Evolutionary conservation across 2,329 filamentous ascomycete genomes (phyloP).

Genomic region (Exophiala mesophila): DNA sequence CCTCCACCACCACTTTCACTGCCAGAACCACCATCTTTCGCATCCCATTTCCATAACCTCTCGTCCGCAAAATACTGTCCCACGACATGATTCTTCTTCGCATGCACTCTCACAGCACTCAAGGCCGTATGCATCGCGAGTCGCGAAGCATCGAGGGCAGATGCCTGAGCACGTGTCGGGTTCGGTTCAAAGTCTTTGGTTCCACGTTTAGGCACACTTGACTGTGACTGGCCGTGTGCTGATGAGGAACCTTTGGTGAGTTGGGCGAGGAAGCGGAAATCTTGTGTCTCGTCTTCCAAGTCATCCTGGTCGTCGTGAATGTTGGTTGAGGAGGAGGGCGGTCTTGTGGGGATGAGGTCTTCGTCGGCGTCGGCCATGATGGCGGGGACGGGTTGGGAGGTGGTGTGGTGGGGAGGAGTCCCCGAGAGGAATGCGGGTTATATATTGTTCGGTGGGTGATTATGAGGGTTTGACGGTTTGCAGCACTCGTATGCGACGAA

Average conservation of each 20-base stretch:
- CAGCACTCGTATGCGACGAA: too few species aligned
- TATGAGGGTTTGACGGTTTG: too few species aligned
- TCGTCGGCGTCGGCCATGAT: constrained; percentile 43
- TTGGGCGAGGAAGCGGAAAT: constrained; percentile 70
- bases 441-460: too few species aligned
- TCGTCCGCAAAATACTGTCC: constrained; percentile 59
- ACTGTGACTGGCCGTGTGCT: constrained; percentile 35
- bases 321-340: not conserved
- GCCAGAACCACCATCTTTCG: constrained; percentile 12
- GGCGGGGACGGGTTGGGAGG: not conserved
- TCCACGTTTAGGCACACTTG: constrained; percentile 73
- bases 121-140: constrained; percentile 86
- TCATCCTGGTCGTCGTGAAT: constrained; percentile 49
- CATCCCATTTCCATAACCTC: constrained; percentile 20
- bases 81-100: constrained; percentile 59
- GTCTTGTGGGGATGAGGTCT: constrained; percentile 31
- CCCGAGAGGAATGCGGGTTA: too few species aligned
- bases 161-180: constrained; percentile 74
- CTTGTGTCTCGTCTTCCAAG: constrained; percentile 74
- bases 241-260: constrained; percentile 39
- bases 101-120: constrained; percentile 68
- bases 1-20: too few species aligned
- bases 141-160: constrained; percentile 72
- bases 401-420: not conserved
- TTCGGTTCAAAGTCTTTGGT: constrained; percentile 98